Percentiles rank a stretch among this genome's conserved stretches.
These are phyloP conservation scores for Trichoderma asperellum DNA, from an alignment of 2,329 filamentous ascomycete species.

Conservation along the genomic window DNA sequence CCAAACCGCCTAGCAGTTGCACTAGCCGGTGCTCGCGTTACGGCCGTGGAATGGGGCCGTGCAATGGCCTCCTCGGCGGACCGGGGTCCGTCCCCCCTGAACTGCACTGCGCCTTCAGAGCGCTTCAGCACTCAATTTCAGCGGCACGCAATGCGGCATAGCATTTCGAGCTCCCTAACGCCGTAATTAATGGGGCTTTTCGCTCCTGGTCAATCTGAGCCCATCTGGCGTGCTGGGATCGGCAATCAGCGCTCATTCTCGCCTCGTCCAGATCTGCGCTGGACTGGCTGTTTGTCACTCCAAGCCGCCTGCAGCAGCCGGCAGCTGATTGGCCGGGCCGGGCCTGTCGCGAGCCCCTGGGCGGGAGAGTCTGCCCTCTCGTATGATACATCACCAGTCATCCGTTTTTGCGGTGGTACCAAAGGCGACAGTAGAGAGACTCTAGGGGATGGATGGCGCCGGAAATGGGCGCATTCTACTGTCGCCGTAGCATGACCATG, in stretches of 20 bases:
- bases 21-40: neutral
- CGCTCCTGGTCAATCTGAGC: constrained; percentile 4
- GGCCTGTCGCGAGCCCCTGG: neutral
- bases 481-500: neutral
- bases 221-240: constrained; percentile 26
- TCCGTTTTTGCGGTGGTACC: neutral
- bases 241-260: constrained; percentile 16
- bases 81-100: constrained; percentile 12
- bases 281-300: constrained; percentile 5
- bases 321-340: neutral
- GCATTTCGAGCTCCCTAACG: constrained; percentile 12
- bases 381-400: constrained; percentile 26
- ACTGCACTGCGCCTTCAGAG: neutral
- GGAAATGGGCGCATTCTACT: constrained; percentile 22
- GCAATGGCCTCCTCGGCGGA: neutral
- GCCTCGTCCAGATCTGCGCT: constrained; percentile 24
- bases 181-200: constrained; percentile 21
- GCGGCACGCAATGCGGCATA: neutral
- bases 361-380: neutral
- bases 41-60: constrained; percentile 9
- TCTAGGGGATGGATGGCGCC: constrained; percentile 2
- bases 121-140: neutral
- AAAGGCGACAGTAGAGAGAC: neutral
- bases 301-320: neutral
- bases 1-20: neutral